A percentile compares a stretch with the other conserved stretches of the same genome.
phyloP scores from a whole-genome alignment of 179 eudicot genomes.

The Heliamphora pulchella region DNA sequence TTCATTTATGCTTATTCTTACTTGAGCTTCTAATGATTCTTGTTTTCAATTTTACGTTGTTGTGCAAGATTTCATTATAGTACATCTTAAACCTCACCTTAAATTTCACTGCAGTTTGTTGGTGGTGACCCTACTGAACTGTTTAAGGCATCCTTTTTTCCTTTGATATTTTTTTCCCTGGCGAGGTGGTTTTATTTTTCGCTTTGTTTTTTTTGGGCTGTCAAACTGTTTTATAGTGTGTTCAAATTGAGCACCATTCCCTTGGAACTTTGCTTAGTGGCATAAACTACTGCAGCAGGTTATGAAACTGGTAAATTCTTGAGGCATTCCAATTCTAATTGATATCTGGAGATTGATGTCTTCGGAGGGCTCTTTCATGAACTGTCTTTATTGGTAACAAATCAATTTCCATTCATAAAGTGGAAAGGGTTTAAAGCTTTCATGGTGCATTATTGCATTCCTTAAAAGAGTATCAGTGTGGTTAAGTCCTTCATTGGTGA shows the following conservation, averaged over 20 bases:
- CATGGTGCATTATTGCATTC: background rate
- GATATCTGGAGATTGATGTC: background rate
- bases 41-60: background rate
- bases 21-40: background rate
- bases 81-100: background rate
- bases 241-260: constrained; percentile 3
- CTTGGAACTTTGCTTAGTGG: background rate
- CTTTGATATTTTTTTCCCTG: background rate
- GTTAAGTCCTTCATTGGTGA: background rate
- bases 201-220: background rate
- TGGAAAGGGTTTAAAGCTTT: background rate
- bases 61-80: background rate
- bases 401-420: background rate
- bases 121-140: background rate
- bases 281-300: background rate
- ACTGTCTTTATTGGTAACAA: background rate
- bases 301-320: background rate
- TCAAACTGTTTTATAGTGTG: background rate
- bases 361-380: background rate
- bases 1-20: constrained; percentile 3
- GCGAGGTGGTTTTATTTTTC: background rate
- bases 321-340: background rate
- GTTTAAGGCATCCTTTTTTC: background rate
- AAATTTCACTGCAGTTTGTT: background rate
- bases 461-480: background rate